Evolutionary conservation across 1,139 yeast genomes (phyloP), one percentile per base, ranked within the genome.

Genomic region (Scheffersomyces titani): DNA sequence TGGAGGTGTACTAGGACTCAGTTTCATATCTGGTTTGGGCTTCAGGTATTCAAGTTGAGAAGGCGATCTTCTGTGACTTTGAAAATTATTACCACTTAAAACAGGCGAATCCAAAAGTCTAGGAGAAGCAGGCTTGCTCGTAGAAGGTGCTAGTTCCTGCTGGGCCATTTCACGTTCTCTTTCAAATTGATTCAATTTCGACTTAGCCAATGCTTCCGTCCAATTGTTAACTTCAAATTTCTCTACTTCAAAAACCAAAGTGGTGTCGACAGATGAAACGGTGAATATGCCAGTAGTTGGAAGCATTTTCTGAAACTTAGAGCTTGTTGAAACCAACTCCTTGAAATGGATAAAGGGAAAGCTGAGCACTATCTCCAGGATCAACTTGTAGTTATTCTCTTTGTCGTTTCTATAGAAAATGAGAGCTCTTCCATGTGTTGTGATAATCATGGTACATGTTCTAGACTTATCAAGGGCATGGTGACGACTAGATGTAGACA

Each of bases 211-310:
- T 0, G 81, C 68, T 52, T 80, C 83, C 0, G 90, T 85, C 90
- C 90, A 87, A 19, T 73, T 68, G 44, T 76, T 72, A 0, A 86
- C 76, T 49, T 84, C 88, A 51, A 67, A 72, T 59, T 80, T 83
- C 51, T 84, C 86, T n/a, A 81, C 87, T 64, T 86, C 89, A 70
- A 84, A 83, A 2, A 80, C 76, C 60, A 83, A 78, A 0, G 88
- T 77, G 2, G 82, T 73, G 6, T 68, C 70, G 46, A 68, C 67
- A 0, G 88, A 83, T 57, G 78, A 77, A 45, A 87, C 78, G 0
- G 86, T 88, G 74, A 86, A 86, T 6, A 81, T 63, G 0, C 86
- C 86, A 0, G 80, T 72, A 3, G 76, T 70, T 0, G 82, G 77
- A 3, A 76, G 54, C 51, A 72, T 61, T 64, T 75, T 73, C 57